phyloP scores from a whole-genome alignment of 306 rosid species.

The Citrullus colocynthis region DNA sequence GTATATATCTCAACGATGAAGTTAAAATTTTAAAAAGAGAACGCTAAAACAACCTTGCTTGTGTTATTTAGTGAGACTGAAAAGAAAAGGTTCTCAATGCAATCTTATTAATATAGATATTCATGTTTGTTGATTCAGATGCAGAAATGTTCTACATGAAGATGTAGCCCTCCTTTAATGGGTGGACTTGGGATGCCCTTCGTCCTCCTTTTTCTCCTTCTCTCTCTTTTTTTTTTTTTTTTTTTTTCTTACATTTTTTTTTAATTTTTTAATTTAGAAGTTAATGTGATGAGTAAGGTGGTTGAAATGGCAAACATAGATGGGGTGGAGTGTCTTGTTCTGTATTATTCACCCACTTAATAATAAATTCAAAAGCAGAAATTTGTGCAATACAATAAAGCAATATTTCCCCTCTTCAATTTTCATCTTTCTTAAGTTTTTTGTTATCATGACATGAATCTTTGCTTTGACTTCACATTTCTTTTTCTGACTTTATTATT shows the following conservation, averaged over 20 bases:
- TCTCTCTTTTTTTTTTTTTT: background rate
- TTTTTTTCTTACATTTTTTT: background rate
- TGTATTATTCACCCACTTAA: background rate
- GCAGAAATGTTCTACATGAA: background rate
- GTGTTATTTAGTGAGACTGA: background rate
- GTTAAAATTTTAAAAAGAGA: too few species aligned
- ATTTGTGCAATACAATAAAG: slow-evolving; percentile 3
- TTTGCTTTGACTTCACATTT: background rate
- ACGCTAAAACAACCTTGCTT: background rate
- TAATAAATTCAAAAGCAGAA: background rate
- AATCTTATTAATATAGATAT: background rate
- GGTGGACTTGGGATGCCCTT: background rate
- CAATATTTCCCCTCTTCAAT: background rate
- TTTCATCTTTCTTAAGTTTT: background rate
- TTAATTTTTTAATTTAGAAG: background rate
- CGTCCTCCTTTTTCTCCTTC: background rate
- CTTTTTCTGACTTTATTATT: background rate
- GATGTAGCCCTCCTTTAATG: slow-evolving; percentile 1
- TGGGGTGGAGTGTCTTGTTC: background rate
- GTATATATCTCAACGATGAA: too few species aligned
- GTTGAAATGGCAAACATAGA: background rate
- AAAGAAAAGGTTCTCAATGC: background rate
- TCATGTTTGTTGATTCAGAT: background rate
- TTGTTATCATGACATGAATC: background rate
- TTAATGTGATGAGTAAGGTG: background rate